Evolutionary conservation across 805 yeast genomes (phyloP).

Genomic region (Candida jianshihensis): DNA sequence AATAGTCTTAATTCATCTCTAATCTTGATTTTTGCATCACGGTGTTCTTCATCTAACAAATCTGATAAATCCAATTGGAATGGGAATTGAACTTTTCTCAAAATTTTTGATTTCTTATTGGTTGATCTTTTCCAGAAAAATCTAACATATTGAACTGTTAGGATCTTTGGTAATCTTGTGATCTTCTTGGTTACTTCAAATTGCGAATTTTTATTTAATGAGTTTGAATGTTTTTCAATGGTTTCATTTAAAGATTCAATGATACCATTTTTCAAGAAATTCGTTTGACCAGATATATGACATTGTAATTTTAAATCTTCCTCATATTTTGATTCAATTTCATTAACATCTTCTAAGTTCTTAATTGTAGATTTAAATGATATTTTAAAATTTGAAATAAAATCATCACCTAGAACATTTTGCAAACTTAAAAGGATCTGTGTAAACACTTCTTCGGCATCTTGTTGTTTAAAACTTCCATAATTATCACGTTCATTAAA

Average conservation of each 20-base stretch:
- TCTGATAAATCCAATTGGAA: conserved; percentile 86
- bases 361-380: conserved; percentile 55
- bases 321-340: conserved; percentile 44
- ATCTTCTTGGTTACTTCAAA: conserved; percentile 56
- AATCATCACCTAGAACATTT: conserved; percentile 38
- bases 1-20: conserved; percentile 75
- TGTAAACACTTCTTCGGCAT: conserved; percentile 94
- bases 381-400: conserved; percentile 56
- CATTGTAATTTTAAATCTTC: conserved; percentile 73
- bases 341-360: conserved; percentile 50
- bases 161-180: conserved; percentile 74
- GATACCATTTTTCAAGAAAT: conserved; percentile 83
- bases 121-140: conserved; percentile 95
- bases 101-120: conserved; percentile 82
- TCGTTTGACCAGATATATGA: conserved; percentile 80
- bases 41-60: conserved; percentile 72
- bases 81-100: conserved; percentile 93
- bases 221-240: conserved; percentile 70
- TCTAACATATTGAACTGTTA: conserved; percentile 88
- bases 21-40: conserved; percentile 53
- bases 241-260: conserved; percentile 66
- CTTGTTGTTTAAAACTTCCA: conserved; percentile 89
- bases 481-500: conserved; percentile 70
- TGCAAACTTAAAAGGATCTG: conserved; percentile 56
- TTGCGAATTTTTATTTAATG: conserved; percentile 61